Conservation (phyloP, 768 basidiomycete species). For the Macrocybe gigantea region DNA sequence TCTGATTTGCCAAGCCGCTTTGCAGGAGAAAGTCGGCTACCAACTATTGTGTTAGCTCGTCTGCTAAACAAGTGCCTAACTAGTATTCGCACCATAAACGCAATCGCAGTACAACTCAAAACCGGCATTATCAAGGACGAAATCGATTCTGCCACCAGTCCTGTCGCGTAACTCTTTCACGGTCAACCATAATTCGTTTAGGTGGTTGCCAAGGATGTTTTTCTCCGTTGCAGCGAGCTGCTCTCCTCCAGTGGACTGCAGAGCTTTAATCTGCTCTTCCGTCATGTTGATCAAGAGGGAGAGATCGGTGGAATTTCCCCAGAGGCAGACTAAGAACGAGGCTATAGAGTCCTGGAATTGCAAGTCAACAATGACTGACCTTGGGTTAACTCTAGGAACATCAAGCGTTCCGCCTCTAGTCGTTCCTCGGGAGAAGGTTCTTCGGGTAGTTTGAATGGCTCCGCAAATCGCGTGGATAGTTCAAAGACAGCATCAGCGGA, state of each 20-base stretch:
- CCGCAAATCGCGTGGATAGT: slow-evolving; percentile 84
- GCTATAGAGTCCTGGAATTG: not conserved
- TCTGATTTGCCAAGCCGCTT: slow-evolving; percentile 74
- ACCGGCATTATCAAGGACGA: slow-evolving; percentile 84
- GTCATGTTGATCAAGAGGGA: slow-evolving; percentile 96
- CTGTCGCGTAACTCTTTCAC: slow-evolving; percentile 65
- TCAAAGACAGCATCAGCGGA: slow-evolving; percentile 92
- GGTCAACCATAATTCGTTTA: slow-evolving; percentile 64
- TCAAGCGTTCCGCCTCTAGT: slow-evolving; percentile 68
- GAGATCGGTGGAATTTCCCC: slow-evolving; percentile 96
- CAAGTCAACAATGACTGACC: slow-evolving; percentile 31
- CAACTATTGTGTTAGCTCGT: not conserved
- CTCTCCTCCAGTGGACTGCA: slow-evolving; percentile 97
- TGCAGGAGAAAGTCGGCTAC: slow-evolving; percentile 91
- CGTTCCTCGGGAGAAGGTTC: slow-evolving; percentile 47
- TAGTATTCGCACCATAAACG: slow-evolving; percentile 59
- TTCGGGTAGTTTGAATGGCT: slow-evolving; percentile 66
- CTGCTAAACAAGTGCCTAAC: not conserved
- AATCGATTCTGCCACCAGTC: slow-evolving; percentile 71
- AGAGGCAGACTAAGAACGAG: slow-evolving; percentile 61
- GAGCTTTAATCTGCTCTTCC: slow-evolving; percentile 92
- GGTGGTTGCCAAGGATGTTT: slow-evolving; percentile 89
- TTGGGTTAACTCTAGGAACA: slow-evolving; percentile 93
- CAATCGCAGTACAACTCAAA: slow-evolving; percentile 87
- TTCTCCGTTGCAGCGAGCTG: slow-evolving; percentile 93